A percentile compares a stretch with the other conserved stretches of the same genome.
These are phyloP conservation scores for Eucalyptus grandis DNA, from an alignment of 345 rosid genomes.

Conservation along the genomic window DNA sequence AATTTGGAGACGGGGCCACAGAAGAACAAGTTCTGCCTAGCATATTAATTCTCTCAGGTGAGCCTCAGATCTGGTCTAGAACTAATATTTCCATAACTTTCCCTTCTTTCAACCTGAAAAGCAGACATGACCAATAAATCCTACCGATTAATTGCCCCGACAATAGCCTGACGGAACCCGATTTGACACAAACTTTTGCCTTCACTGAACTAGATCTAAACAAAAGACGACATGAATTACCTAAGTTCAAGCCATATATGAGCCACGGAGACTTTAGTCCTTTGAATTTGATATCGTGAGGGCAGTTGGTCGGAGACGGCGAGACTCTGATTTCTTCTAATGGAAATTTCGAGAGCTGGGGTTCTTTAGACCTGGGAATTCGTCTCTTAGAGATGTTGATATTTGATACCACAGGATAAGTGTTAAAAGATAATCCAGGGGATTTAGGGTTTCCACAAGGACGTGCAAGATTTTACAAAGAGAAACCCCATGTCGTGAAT, in stretches of 20 bases:
- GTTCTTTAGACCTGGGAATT: no score
- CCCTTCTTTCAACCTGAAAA: not conserved
- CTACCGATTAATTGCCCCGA: no score
- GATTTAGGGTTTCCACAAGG: not conserved
- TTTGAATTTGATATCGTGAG: not conserved
- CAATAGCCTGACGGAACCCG: not conserved
- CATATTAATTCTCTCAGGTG: not conserved
- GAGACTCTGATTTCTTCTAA: no score
- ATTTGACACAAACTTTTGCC: not conserved
- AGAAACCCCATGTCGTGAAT: not conserved
- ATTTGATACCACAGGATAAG: no score
- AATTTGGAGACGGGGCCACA: not conserved
- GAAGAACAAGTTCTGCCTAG: not conserved
- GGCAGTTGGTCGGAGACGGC: not conserved
- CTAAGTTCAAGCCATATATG: not conserved
- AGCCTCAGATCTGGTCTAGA: not conserved
- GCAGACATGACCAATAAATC: not conserved
- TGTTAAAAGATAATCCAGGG: no score
- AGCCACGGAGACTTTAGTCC: not conserved
- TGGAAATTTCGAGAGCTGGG: no score
- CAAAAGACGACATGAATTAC: not conserved
- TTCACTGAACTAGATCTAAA: not conserved
- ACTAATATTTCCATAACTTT: not conserved
- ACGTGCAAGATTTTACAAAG: not conserved
- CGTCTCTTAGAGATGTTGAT: no score